Conservation (phyloP, 2,329 filamentous ascomycete species). For the Zopfia rhizophila region DNA sequence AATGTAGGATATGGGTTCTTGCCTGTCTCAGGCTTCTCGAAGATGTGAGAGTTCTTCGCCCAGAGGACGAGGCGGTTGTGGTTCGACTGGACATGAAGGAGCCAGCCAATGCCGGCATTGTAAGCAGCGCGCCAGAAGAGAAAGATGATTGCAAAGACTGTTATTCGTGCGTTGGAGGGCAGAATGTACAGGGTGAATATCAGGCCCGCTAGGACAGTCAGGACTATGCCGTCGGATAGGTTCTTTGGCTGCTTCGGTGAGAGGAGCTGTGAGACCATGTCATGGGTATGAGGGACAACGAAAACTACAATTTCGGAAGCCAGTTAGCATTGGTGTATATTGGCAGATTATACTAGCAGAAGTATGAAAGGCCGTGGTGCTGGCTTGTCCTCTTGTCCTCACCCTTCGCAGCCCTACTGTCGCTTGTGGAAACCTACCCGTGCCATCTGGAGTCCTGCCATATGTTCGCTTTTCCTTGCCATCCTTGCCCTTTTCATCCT, state of each 20-base stretch:
- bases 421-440: slow-evolving; percentile 69
- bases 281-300: slow-evolving; percentile 92
- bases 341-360: slow-evolving; percentile 2
- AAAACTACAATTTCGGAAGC: slow-evolving; percentile 72
- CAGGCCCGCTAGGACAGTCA: slow-evolving; percentile 80
- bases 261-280: slow-evolving; percentile 98
- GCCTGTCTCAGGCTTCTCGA: slow-evolving; percentile 83
- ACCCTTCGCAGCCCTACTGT: background rate
- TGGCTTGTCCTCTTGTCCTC: background rate
- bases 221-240: slow-evolving; percentile 82
- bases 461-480: slow-evolving; percentile 79
- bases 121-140: slow-evolving; percentile 93
- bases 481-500: slow-evolving; percentile 58
- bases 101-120: slow-evolving; percentile 91
- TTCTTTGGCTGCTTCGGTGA: slow-evolving; percentile 97
- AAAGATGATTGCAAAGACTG: slow-evolving; percentile 84
- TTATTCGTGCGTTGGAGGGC: slow-evolving; percentile 74
- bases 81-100: slow-evolving; percentile 90
- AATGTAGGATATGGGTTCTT: slow-evolving; percentile 84
- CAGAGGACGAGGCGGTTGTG: slow-evolving; percentile 86
- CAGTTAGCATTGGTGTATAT: slow-evolving; percentile 29
- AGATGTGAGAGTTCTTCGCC: slow-evolving; percentile 86
- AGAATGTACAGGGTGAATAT: slow-evolving; percentile 79
- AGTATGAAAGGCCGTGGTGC: background rate
- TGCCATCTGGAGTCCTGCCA: slow-evolving; percentile 90